Percentiles rank a stretch among this genome's conserved stretches.
Conservation (phyloP, 495 filamentous ascomycete genomes). For the Hyaloscypha variabilis region DNA sequence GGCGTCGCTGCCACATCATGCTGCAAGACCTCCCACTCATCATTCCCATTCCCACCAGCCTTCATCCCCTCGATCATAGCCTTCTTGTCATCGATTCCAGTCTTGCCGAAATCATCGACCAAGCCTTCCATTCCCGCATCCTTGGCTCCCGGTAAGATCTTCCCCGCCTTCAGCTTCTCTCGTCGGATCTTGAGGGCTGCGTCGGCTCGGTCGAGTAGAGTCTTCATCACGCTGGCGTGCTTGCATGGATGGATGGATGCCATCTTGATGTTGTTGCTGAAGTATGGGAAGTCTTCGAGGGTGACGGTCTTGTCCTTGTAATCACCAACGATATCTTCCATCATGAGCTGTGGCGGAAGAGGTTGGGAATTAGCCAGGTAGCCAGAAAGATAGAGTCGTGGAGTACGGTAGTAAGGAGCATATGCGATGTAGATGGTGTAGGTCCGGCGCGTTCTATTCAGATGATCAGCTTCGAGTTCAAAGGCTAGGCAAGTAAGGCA, state of each 20-base stretch:
- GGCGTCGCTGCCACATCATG: conserved; percentile 59
- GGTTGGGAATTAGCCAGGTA: conserved; percentile 82
- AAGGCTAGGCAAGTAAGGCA: background rate
- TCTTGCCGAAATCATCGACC: conserved; percentile 59
- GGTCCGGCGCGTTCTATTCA: conserved; percentile 73
- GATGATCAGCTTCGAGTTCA: conserved; percentile 3
- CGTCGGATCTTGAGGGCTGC: conserved; percentile 87
- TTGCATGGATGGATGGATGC: conserved; percentile 92
- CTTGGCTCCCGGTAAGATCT: conserved; percentile 35
- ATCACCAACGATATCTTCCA: conserved; percentile 99
- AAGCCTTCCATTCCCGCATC: conserved; percentile 58
- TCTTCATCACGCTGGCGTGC: conserved; percentile 97
- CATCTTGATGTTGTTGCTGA: conserved; percentile 84
- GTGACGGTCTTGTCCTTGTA: conserved; percentile 99
- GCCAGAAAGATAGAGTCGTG: conserved; percentile 92
- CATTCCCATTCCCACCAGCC: conserved; percentile 50
- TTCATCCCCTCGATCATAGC: conserved; percentile 35
- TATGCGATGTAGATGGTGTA: conserved; percentile 99
- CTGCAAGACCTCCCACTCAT: conserved; percentile 82
- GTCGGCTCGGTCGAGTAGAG: conserved; percentile 91
- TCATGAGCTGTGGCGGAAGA: conserved; percentile 88
- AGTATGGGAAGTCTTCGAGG: conserved; percentile 95
- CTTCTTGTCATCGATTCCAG: conserved; percentile 40
- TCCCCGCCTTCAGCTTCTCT: conserved; percentile 69
- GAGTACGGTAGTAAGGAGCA: conserved; percentile 93